phyloP scores from a whole-genome alignment of 2,329 filamentous ascomycete species.

The Exophiala bonariae region DNA sequence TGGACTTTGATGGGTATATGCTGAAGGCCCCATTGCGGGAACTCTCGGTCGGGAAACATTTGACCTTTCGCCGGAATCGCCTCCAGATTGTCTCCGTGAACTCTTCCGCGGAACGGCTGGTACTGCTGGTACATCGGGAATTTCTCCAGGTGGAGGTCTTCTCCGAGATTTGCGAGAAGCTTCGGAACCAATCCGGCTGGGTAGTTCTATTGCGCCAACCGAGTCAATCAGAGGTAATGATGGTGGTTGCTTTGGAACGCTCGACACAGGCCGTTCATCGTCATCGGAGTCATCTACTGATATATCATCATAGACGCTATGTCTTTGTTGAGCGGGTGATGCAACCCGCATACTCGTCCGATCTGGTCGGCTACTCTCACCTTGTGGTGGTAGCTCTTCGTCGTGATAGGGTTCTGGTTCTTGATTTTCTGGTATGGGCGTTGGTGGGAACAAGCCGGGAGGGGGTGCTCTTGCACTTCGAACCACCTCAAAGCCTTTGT shows the following conservation, averaged over 20 bases:
- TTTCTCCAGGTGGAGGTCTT: slow-evolving; percentile 33
- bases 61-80: slow-evolving; percentile 19
- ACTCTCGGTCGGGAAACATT: slow-evolving; percentile 10
- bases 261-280: slow-evolving; percentile 18
- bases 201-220: slow-evolving; percentile 61
- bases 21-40: slow-evolving; percentile 15
- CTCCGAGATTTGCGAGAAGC: slow-evolving; percentile 27
- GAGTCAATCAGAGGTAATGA: slow-evolving; percentile 61
- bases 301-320: slow-evolving; percentile 14
- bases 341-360: slow-evolving; percentile 6
- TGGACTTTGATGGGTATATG: slow-evolving; percentile 14
- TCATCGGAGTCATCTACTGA: slow-evolving; percentile 15
- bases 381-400: slow-evolving; percentile 35
- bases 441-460: slow-evolving; percentile 58
- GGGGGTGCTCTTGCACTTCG: slow-evolving; percentile 83
- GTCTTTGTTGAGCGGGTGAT: slow-evolving; percentile 8
- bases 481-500: slow-evolving; percentile 96
- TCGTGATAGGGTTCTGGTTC: slow-evolving; percentile 65
- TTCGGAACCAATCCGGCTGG: slow-evolving; percentile 63
- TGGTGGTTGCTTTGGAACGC: slow-evolving; percentile 51
- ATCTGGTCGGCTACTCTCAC: slow-evolving; percentile 19
- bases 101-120: slow-evolving; percentile 71
- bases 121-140: slow-evolving; percentile 34
- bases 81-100: slow-evolving; percentile 60
- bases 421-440: slow-evolving; percentile 47